Evolutionary conservation across 345 rosid species (phyloP).

Genomic region (Noccaea bulbosa): DNA sequence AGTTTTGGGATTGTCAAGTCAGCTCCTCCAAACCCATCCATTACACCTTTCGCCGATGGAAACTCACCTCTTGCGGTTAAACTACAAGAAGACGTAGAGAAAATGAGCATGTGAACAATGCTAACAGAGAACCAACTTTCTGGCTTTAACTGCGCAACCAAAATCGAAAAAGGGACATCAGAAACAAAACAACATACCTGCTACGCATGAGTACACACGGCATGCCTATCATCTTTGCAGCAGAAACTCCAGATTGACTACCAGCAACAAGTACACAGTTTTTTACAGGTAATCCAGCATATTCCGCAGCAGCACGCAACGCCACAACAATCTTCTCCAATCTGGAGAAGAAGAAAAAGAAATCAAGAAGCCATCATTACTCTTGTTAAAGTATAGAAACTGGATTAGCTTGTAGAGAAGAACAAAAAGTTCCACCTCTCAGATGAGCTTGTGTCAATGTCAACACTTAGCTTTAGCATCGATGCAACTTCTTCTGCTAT

Average conservation of each 20-base stretch:
- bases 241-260: slow-evolving; percentile 78
- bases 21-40: slow-evolving; percentile 98
- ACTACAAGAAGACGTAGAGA: slow-evolving; percentile 40
- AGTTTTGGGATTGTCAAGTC: slow-evolving; percentile 73
- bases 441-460: slow-evolving; percentile 73
- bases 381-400: not conserved
- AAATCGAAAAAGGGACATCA: not conserved
- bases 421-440: slow-evolving; percentile 57
- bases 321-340: slow-evolving; percentile 76
- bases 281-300: slow-evolving; percentile 56
- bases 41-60: slow-evolving; percentile 71
- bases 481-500: slow-evolving; percentile 95
- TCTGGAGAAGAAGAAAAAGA: slow-evolving; percentile 41
- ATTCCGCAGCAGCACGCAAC: slow-evolving; percentile 88
- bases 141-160: not conserved
- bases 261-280: slow-evolving; percentile 86
- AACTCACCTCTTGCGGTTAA: slow-evolving; percentile 84
- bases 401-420: not conserved
- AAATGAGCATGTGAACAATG: slow-evolving; percentile 3
- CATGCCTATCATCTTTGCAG: slow-evolving; percentile 84
- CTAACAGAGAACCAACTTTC: slow-evolving; percentile 9
- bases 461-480: slow-evolving; percentile 77
- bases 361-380: not conserved
- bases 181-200: slow-evolving; percentile 55
- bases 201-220: slow-evolving; percentile 82